Evolutionary conservation across 1,284 basidiomycete genomes (phyloP), one percentile per base, ranked within the genome.

Genomic region (Thecaphora thlaspeos): DNA sequence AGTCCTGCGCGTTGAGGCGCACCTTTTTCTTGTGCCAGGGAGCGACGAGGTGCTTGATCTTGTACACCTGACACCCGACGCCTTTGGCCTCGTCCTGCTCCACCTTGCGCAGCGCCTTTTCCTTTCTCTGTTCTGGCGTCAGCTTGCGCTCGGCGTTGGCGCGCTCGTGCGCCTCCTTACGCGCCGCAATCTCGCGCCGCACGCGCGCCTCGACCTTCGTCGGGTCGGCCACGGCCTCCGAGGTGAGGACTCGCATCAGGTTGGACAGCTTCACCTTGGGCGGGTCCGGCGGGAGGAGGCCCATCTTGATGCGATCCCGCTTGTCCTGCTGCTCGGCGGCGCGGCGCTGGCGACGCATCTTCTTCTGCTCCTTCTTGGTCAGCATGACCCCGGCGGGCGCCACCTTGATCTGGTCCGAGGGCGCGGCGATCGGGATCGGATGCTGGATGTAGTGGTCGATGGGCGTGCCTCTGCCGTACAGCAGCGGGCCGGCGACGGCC

Each of bases 231-330:
- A 97, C 88, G 0, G 92, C 93, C 76, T 97, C 93, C 11, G 90
- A 90, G 0, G 94, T 95, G 37, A 98, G 82, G 14, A 99, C 95
- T 75, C 92, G 92, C 93, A 98, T 97, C 75, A 98, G 81, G 79
- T 99, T 99, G 41, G 89, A 86, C 52, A 98, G 82, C 45, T 92
- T 90, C 54, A 98, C 94, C 83, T 98, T 98, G 0, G 94, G 92
- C 24, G 93, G 83, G 77, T 97, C 93, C 28, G 93, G 92, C 9
- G 95, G 92, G 43, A 92, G 83, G 21, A 99, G 83, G 45, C 94
- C 94, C 92, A 97, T 97, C 67, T 90, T 86, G 72, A 95, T 89
- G 24, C 92, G 84, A 77, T 98, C 95, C 56, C 91, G 86, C 79
- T 94, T 93, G 79, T 99, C 94, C 79, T 95, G 88, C 56, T 94